These are phyloP conservation scores for Amylocystis lapponica DNA, from an alignment of 768 basidiomycete species.

Conservation along the genomic window DNA sequence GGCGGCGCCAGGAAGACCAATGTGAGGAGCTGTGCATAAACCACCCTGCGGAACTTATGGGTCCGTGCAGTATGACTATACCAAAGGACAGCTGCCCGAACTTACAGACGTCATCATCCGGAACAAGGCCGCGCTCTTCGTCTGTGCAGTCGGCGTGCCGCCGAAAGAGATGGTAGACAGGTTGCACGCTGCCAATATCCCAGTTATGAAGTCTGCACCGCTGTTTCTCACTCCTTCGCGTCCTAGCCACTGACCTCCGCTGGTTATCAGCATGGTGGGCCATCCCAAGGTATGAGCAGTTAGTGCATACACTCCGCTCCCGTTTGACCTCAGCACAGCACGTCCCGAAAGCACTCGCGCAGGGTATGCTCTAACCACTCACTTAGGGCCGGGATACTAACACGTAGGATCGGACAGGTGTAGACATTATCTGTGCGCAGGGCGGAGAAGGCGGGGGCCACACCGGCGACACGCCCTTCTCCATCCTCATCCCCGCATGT, in stretches of 20 bases:
- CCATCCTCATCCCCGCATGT: conserved; percentile 74
- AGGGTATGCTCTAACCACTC: conserved; percentile 34
- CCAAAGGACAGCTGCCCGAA: conserved; percentile 68
- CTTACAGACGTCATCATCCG: conserved; percentile 76
- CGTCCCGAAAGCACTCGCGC: conserved; percentile 67
- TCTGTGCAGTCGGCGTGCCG: conserved; percentile 81
- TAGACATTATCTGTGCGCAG: conserved; percentile 87
- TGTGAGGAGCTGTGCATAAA: conserved; percentile 27
- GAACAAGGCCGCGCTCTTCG: conserved; percentile 69
- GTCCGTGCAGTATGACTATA: conserved; percentile 60
- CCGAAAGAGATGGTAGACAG: conserved; percentile 78
- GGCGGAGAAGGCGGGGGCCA: conserved; percentile 88
- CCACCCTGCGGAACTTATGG: too few relatives aligned
- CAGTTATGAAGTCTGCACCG: conserved; percentile 71
- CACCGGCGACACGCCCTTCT: conserved; percentile 78
- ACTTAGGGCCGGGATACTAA: not conserved
- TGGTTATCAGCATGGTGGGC: conserved; percentile 60
- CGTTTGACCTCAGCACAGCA: conserved; percentile 38
- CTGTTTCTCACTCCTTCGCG: not conserved
- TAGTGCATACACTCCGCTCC: not conserved
- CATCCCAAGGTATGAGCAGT: conserved; percentile 61
- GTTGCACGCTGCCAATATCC: conserved; percentile 71
- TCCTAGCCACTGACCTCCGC: not conserved
- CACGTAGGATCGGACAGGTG: conserved; percentile 41
- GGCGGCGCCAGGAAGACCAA: conserved; percentile 84